Percentiles rank a stretch among this genome's conserved stretches.
Evolutionary conservation across 805 yeast species (phyloP).

Genomic region (Candida ficus): DNA sequence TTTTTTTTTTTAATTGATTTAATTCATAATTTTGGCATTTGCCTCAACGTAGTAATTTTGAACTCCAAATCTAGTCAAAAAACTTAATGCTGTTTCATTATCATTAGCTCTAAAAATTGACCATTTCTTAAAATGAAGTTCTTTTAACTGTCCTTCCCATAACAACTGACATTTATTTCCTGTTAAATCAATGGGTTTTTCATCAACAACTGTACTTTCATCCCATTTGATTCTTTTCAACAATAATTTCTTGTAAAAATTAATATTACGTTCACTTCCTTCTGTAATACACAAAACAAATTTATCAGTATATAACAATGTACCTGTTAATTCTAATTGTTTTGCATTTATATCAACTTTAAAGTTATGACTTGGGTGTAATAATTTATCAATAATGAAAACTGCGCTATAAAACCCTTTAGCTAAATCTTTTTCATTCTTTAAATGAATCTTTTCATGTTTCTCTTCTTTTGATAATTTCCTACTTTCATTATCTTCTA

Average conservation of each 20-base stretch:
- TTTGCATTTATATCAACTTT: slow-evolving; percentile 79
- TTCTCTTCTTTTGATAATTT: slow-evolving; percentile 54
- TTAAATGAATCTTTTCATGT: slow-evolving; percentile 41
- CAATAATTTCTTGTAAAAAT: slow-evolving; percentile 59
- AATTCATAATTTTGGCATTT: background rate
- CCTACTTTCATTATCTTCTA: slow-evolving; percentile 54
- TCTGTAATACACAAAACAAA: slow-evolving; percentile 65
- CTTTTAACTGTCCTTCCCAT: slow-evolving; percentile 68
- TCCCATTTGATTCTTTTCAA: slow-evolving; percentile 66
- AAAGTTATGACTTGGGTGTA: slow-evolving; percentile 62
- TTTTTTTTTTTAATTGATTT: background rate
- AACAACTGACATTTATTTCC: slow-evolving; percentile 43
- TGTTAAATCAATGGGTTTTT: slow-evolving; percentile 31
- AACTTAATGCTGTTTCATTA: slow-evolving; percentile 40
- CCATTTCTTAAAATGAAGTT: slow-evolving; percentile 62
- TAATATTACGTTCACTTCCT: slow-evolving; percentile 61
- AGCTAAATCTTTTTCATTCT: slow-evolving; percentile 43
- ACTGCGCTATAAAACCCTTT: slow-evolving; percentile 55
- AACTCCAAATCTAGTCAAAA: slow-evolving; percentile 45
- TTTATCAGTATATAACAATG: slow-evolving; percentile 34
- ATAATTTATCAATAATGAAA: slow-evolving; percentile 48
- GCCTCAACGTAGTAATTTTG: slow-evolving; percentile 57
- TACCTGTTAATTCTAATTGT: slow-evolving; percentile 63
- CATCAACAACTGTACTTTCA: slow-evolving; percentile 33
- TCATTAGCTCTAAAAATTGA: slow-evolving; percentile 52